Evolutionary conservation across 2,329 filamentous ascomycete genomes (phyloP).

Genomic region (Colletotrichum sp.): DNA sequence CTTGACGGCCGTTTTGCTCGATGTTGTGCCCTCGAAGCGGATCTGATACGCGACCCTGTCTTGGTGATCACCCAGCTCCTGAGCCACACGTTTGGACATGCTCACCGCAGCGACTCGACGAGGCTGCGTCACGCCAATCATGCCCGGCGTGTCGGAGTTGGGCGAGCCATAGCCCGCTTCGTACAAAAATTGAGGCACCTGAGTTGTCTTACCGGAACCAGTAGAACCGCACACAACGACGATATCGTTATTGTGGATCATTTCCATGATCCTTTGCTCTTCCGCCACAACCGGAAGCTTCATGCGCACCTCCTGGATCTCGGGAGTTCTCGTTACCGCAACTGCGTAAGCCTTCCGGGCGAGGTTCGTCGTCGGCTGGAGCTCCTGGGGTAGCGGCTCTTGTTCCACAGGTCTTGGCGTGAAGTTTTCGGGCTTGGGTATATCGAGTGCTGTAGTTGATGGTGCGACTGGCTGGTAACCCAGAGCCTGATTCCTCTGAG

Average conservation of each 20-base stretch:
- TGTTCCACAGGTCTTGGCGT: conserved; percentile 70
- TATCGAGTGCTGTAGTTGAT: conserved; percentile 47
- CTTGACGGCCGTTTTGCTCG: conserved; percentile 85
- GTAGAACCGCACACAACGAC: conserved; percentile 95
- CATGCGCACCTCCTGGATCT: conserved; percentile 79
- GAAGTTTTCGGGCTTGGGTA: conserved; percentile 67
- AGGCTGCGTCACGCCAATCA: conserved; percentile 96
- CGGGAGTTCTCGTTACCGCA: conserved; percentile 68
- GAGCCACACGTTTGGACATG: conserved; percentile 90
- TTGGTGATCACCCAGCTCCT: conserved; percentile 82
- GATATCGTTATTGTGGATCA: conserved; percentile 87
- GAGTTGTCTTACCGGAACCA: conserved; percentile 96
- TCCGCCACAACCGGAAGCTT: conserved; percentile 90
- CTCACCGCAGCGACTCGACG: conserved; percentile 94
- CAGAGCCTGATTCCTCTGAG: conserved; percentile 83
- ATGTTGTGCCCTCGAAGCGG: conserved; percentile 86
- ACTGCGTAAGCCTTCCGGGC: conserved; percentile 80
- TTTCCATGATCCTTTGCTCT: conserved; percentile 98
- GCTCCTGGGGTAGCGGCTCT: conserved; percentile 72
- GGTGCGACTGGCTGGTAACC: conserved; percentile 62
- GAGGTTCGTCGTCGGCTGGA: conserved; percentile 64
- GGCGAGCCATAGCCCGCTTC: conserved; percentile 89
- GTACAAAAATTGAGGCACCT: conserved; percentile 94
- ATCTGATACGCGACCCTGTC: conserved; percentile 89
- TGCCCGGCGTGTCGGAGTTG: conserved; percentile 79